Evolutionary conservation across 306 rosid genomes (phyloP).

Genomic region (Vigna hirtella): DNA sequence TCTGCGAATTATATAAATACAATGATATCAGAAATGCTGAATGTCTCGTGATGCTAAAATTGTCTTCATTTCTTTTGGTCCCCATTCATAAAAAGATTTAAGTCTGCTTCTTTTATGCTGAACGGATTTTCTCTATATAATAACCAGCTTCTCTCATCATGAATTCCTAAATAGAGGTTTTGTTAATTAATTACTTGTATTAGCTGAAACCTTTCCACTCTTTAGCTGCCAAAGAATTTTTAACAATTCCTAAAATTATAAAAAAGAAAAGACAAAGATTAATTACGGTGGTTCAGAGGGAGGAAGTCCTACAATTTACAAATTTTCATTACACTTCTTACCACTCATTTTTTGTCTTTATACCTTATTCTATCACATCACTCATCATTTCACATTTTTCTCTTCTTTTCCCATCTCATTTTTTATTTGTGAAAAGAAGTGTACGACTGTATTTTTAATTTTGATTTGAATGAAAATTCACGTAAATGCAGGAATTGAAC

Average conservation of each 20-base stretch:
- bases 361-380: neutral
- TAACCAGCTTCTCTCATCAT: neutral
- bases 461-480: neutral
- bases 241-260: neutral
- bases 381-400: neutral
- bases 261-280: neutral
- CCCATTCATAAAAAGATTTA: slow-evolving; percentile 5
- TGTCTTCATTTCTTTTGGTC: slow-evolving; percentile 34
- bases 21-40: neutral
- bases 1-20: neutral
- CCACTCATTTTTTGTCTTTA: neutral
- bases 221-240: neutral
- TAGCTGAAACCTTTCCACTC: neutral
- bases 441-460: neutral
- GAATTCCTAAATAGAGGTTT: neutral
- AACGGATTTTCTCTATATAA: neutral
- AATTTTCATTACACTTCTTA: neutral
- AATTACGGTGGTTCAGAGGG: neutral
- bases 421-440: neutral
- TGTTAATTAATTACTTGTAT: neutral
- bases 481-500: neutral
- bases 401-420: neutral
- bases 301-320: neutral
- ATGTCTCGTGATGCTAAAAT: slow-evolving; percentile 27
- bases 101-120: neutral